Base-by-base conservation (phyloP, 202 grass and related monocot genomes). In the Elaeis oleifera region DNA sequence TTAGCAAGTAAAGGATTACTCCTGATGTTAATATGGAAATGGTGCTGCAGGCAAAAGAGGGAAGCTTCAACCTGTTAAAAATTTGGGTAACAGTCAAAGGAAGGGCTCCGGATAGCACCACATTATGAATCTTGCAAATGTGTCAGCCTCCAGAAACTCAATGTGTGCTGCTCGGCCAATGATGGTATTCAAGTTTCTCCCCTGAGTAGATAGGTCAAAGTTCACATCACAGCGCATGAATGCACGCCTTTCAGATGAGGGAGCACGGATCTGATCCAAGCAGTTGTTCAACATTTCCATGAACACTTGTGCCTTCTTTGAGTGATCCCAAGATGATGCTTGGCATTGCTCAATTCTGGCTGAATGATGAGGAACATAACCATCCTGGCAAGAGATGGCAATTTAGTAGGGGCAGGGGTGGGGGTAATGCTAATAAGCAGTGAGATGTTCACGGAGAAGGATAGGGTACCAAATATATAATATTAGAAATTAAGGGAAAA, bases 281-380 rank as follows among this genome's bases (percentile, higher is more conserved):
- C 92, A 97, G 56, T 88, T 89, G 63, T 91, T 91, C n/a, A 97
- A 79, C 92, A 90, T 96, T 17, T 90, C 86, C 51, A 76, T 91
- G 50, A 97, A 97, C 44, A 96, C 68, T 53, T 90, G 78, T 19
- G 80, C 86, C 50, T 69, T 82, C 27, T 68, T 90, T 15, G 90
- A 95, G 68, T 74, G 86, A 51, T 95, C 90, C 16, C 74, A 75
- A 1, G 80, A 82, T 0, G 86, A 79, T 7, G 78, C 76, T 0
- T 74, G 78, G 58, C 80, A 90, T 26, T 85, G 72, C 21, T 95
- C 90, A 5, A 95, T 90, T 66, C 90, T 85, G n/a, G 90, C 90
- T 20, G 90, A 95, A 81, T 95, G 90, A 56, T 90, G 90, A 5
- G 90, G 90, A 32, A 95, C 86, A 21, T 95, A 95, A 6, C 90